Evolutionary conservation across 108 stramenopile genomes (phyloP).

Genomic region (Schizochytrium sp.): DNA sequence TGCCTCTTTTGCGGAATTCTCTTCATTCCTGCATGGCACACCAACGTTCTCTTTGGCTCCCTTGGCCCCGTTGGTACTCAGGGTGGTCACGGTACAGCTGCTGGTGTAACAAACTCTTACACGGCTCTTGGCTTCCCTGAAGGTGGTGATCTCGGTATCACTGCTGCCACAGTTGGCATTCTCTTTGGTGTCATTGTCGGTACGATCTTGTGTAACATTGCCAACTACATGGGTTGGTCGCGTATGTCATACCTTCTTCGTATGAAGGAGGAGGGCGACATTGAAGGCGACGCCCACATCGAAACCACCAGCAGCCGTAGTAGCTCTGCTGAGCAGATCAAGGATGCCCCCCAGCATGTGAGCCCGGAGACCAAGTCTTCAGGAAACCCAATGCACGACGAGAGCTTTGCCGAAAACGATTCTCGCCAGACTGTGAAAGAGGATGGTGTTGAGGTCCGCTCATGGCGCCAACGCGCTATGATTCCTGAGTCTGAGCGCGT

Average conservation of each 20-base stretch:
- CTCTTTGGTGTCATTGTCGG: slow-evolving; percentile 50
- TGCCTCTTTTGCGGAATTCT: not conserved
- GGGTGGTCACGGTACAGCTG: slow-evolving; percentile 49
- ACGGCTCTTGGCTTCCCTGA: slow-evolving; percentile 41
- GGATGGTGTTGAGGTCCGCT: not conserved
- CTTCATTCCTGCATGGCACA: slow-evolving; percentile 42
- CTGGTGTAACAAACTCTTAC: not conserved
- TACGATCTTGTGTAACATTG: slow-evolving; percentile 31
- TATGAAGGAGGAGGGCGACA: not conserved
- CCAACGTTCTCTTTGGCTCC: slow-evolving; percentile 1
- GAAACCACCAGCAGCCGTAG: not conserved
- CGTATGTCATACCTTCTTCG: not conserved
- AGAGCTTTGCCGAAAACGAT: no score
- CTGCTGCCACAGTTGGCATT: slow-evolving; percentile 34
- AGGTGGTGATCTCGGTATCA: slow-evolving; percentile 47
- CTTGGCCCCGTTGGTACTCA: slow-evolving; percentile 42
- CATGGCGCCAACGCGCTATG: slow-evolving; percentile 12
- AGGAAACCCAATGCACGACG: no score
- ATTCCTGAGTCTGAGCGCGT: not conserved
- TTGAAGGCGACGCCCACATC: not conserved
- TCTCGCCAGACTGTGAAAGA: no score
- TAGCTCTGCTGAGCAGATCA: no score
- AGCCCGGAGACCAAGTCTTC: no score
- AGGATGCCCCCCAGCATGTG: no score
- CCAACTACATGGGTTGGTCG: not conserved